Evolutionary conservation across 2,329 filamentous ascomycete genomes (phyloP).

Genomic region (Thelonectria olida): DNA sequence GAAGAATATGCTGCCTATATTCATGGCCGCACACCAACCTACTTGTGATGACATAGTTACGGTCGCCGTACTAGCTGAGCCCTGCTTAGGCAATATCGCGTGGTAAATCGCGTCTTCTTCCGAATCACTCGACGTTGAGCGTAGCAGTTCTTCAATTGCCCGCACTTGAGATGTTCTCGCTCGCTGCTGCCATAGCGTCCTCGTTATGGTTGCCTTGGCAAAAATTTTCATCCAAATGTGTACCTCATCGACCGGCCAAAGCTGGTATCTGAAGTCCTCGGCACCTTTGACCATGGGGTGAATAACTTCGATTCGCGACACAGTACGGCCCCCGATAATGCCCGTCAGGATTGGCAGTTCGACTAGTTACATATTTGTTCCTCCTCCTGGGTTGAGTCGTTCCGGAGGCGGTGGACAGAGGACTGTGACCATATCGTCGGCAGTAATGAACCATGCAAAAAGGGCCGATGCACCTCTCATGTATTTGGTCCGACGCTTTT

Average conservation of each 20-base stretch:
- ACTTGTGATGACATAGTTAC: background rate
- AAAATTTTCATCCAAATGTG: constrained; percentile 8
- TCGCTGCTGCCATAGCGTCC: background rate
- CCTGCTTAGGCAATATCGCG: background rate
- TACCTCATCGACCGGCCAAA: constrained; percentile 28
- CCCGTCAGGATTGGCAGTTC: constrained; percentile 32
- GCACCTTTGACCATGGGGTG: constrained; percentile 17
- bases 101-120: background rate
- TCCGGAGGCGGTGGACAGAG: constrained; percentile 28
- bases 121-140: background rate
- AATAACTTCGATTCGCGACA: background rate
- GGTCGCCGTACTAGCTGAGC: background rate
- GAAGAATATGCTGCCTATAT: background rate
- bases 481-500: constrained; percentile 10
- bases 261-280: constrained; percentile 14
- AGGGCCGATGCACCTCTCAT: constrained; percentile 32
- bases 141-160: background rate
- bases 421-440: constrained; percentile 22
- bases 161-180: background rate
- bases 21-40: background rate
- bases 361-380: constrained; percentile 20
- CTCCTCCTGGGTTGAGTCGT: constrained; percentile 24
- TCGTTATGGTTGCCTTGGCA: background rate
- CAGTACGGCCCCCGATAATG: constrained; percentile 9
- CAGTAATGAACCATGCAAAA: constrained; percentile 25